Base-by-base conservation (phyloP, 768 basidiomycete species). In the Dioszegia hungarica region DNA sequence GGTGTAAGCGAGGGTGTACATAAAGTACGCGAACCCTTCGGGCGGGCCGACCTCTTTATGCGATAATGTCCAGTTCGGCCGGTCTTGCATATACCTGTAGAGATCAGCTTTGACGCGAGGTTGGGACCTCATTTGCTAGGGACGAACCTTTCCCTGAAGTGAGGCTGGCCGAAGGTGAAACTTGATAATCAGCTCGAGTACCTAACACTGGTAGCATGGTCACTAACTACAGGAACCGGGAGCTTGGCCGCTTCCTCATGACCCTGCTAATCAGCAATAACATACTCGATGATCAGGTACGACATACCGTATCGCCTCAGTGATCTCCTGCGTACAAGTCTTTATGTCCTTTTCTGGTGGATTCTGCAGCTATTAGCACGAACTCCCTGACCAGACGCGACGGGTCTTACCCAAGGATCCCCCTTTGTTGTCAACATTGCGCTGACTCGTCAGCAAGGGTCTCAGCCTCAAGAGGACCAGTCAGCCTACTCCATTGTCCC, bases 131-230 rank as follows among this genome's bases (percentile, higher is more conserved):
- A n/a, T n/a, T 5, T 12, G 44, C 6, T 49, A n/a, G 27, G 1
- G 14, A 63, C 63, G 54, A 43, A 73, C 55, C 76, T 61, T 59
- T 70, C 72, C 17, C 76, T 59, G 59, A 77, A 77, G 56, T 77
- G 76, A 12, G 76, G 76, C 59, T 76, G 76, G 19, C 75, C 76
- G 38, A 76, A 77, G 1, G 75, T 77, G 29, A 74, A 65, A 60
- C 67, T 68, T 49, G 31, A 34, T 36, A 3, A 49, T 49, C 31
- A 49, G 47, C 19, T 19, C 11, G 14, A 25, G 19, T 3, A 24
- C n/a, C 19, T 14, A 27, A 12, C 15, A 9, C 9, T 17, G 5
- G 36, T n/a, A 38, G 6, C 3, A 34, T 2, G 19, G 10, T 2
- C 20, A 69, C 75, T 55, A 22, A 77, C 75, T 75, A 74, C 20